Evolutionary conservation across 2,329 filamentous ascomycete species (phyloP), one percentile per base, ranked within the genome.

Genomic region (Aquanectria penicillioides): DNA sequence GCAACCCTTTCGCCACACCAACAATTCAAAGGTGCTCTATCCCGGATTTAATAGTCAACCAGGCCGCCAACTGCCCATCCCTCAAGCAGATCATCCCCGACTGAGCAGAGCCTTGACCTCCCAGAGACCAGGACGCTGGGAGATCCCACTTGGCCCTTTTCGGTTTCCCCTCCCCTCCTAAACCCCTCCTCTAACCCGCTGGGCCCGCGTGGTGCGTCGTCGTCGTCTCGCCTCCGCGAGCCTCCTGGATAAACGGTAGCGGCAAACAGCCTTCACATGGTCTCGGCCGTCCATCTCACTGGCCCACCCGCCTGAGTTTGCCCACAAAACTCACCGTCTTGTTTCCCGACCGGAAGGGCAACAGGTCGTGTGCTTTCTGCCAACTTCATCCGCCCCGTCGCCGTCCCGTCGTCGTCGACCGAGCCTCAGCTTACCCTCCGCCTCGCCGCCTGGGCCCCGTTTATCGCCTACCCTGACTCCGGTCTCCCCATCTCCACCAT

Each of bases 341-440:
- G 37, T 63, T 52, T 50, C 44, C 34, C 51, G 59, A 69, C 73
- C 64, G 68, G 70, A 75, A 74, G 61, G 74, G 75, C 59, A 77
- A 76, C 60, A 74, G 73, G 73, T 77, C 75, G 75, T 75, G 75
- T 77, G 75, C 74, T 66, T 71, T 63, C 63, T 59, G 50, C 46
- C 60, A 62, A 63, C 66, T 62, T 65, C 66, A 64, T 55, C 40
- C 57, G 29, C 54, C 38, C 56, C 56, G 33, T 62, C 41, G n/a
- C 15, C 43, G 18, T 51, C 26, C 50, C 50, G 23, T 53, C 37
- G 22, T 59, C 55, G 36, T 49, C 18, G 36, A 15, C 47, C 26
- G 46, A 51, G 46, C 29, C 52, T 49, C 53, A 46, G 23, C 52
- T 37, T 43, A 33, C 36, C 50, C 28, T 54, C 47, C 34, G 54